These are phyloP conservation scores for Trebouxia sp. DNA, from an alignment of 139 green algal species.

Conservation along the genomic window DNA sequence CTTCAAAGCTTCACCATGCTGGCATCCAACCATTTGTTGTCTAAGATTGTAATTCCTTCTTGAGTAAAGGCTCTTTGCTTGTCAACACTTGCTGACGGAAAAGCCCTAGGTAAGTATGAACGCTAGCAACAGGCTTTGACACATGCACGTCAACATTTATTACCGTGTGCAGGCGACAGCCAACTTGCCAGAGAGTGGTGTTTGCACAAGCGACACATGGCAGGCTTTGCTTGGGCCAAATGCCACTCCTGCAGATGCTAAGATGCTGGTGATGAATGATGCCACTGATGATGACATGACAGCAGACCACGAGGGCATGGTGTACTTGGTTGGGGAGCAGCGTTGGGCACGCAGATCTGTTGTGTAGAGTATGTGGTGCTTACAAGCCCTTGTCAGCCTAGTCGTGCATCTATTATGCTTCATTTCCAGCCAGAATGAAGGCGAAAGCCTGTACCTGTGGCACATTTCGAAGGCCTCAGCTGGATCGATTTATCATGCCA, in stretches of 20 bases:
- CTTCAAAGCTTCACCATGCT: too few relatives aligned
- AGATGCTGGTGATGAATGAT: slow-evolving; percentile 38
- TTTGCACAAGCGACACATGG: slow-evolving; percentile 69
- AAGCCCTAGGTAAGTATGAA: too few relatives aligned
- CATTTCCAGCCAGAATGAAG: too few relatives aligned
- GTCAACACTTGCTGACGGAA: background rate
- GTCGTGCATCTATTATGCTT: too few relatives aligned
- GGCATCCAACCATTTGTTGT: too few relatives aligned
- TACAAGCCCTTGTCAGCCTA: too few relatives aligned
- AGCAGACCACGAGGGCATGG: slow-evolving; percentile 36
- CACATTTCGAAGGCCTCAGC: too few relatives aligned
- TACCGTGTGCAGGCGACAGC: slow-evolving; percentile 67
- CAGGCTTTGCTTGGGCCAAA: slow-evolving; percentile 57
- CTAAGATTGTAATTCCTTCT: background rate
- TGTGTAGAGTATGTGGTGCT: too few relatives aligned
- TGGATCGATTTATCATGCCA: too few relatives aligned
- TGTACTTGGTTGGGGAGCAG: slow-evolving; percentile 84
- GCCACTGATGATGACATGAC: slow-evolving; percentile 68
- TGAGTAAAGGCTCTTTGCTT: background rate
- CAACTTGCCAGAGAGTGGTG: slow-evolving; percentile 70
- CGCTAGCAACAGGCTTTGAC: too few relatives aligned
- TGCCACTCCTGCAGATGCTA: slow-evolving; percentile 55
- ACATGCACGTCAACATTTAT: background rate
- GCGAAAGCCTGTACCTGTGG: too few relatives aligned
- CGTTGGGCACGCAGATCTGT: slow-evolving; percentile 57